These are phyloP conservation scores for Ceratocystis albifundus DNA, from an alignment of 2,329 filamentous ascomycete genomes.

Conservation along the genomic window DNA sequence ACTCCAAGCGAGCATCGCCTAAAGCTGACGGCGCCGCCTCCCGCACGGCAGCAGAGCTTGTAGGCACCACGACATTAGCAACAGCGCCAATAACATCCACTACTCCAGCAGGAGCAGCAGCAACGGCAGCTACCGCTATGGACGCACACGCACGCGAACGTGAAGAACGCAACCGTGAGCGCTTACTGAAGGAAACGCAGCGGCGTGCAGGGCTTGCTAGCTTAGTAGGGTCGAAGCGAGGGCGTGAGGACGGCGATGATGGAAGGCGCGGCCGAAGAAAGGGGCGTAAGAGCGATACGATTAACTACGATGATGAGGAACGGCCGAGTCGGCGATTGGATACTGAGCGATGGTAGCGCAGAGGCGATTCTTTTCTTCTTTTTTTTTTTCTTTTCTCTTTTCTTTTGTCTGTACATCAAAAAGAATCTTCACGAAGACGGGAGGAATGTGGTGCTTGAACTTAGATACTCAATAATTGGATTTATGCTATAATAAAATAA, in stretches of 20 bases:
- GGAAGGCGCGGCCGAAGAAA: conserved; percentile 21
- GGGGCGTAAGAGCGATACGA: conserved; percentile 32
- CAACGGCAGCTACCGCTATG: conserved; percentile 27
- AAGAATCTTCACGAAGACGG: neutral
- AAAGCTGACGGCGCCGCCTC: conserved; percentile 4
- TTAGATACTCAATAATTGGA: neutral
- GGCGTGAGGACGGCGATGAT: conserved; percentile 37
- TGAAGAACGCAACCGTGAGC: conserved; percentile 53
- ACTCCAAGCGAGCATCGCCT: conserved; percentile 1
- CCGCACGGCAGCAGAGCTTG: neutral
- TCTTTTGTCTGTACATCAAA: neutral
- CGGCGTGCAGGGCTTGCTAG: conserved; percentile 46
- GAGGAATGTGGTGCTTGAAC: neutral
- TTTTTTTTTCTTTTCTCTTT: neutral
- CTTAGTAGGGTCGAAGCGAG: conserved; percentile 39
- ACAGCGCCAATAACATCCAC: conserved; percentile 27
- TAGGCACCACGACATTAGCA: neutral
- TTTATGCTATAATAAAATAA: neutral
- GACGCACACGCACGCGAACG: conserved; percentile 61
- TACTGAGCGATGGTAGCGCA: conserved; percentile 26
- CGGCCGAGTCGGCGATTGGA: conserved; percentile 44
- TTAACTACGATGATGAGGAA: conserved; percentile 47
- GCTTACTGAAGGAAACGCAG: conserved; percentile 57
- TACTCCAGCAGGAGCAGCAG: conserved; percentile 32
- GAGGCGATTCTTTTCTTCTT: neutral